phyloP scores from a whole-genome alignment of 1,284 basidiomycete species.

The Trametes versicolor region DNA sequence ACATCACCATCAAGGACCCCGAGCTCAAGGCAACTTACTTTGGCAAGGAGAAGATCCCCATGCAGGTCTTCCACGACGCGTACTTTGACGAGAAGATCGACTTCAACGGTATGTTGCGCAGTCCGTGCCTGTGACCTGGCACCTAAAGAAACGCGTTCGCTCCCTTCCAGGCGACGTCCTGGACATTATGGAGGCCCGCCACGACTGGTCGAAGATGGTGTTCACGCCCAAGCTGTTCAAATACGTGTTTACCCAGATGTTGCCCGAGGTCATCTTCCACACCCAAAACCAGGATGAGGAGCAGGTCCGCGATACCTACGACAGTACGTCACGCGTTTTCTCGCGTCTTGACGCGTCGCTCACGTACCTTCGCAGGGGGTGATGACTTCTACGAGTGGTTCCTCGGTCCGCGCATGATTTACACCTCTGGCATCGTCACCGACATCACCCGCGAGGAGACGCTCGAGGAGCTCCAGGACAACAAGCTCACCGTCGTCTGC shows the following conservation, averaged over 20 bases:
- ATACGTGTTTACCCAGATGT: slow-evolving; percentile 90
- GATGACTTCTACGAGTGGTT: slow-evolving; percentile 97
- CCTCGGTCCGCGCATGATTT: slow-evolving; percentile 96
- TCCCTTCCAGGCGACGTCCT: slow-evolving; percentile 81
- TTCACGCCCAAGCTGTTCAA: slow-evolving; percentile 91
- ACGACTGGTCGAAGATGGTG: slow-evolving; percentile 95
- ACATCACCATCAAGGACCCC: slow-evolving; percentile 91
- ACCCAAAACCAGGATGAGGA: slow-evolving; percentile 92
- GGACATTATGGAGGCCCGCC: slow-evolving; percentile 92
- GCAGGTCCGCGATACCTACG: slow-evolving; percentile 97
- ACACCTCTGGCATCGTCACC: slow-evolving; percentile 92
- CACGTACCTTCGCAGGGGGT: slow-evolving; percentile 59
- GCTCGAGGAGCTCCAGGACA: slow-evolving; percentile 97
- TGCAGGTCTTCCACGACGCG: slow-evolving; percentile 97
- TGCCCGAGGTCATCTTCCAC: slow-evolving; percentile 95
- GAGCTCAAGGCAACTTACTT: slow-evolving; percentile 84
- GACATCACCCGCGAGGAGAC: slow-evolving; percentile 84
- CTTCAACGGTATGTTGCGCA: slow-evolving; percentile 78
- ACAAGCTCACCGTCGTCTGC: slow-evolving; percentile 96
- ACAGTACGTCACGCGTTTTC: slow-evolving; percentile 65
- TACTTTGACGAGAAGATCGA: slow-evolving; percentile 98
- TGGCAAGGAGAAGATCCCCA: slow-evolving; percentile 92
- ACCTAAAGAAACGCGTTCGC: neutral
- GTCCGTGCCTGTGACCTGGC: slow-evolving; percentile 23
- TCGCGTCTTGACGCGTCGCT: slow-evolving; percentile 36